Conservation (phyloP, 108 stramenopile species). For the Licmophora abbreviata region DNA sequence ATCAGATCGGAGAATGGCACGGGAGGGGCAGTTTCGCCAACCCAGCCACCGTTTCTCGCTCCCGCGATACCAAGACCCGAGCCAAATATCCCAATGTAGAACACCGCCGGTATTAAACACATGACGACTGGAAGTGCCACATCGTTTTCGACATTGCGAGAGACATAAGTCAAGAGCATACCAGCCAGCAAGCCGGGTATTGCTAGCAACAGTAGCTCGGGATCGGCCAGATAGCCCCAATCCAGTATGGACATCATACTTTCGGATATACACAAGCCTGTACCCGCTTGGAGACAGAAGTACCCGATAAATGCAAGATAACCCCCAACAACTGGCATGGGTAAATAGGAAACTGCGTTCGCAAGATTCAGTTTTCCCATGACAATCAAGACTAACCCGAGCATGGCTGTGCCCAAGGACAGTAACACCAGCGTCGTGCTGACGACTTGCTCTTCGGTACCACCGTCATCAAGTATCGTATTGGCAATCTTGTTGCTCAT, state of each 20-base stretch:
- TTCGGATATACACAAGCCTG: slow-evolving; percentile 73
- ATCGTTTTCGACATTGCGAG: slow-evolving; percentile 41
- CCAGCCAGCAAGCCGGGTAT: slow-evolving; percentile 78
- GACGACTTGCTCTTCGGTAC: slow-evolving; percentile 46
- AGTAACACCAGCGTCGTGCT: slow-evolving; percentile 66
- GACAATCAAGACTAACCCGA: slow-evolving; percentile 75
- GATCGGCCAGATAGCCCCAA: slow-evolving; percentile 54
- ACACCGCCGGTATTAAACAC: slow-evolving; percentile 73
- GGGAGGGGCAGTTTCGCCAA: slow-evolving; percentile 59
- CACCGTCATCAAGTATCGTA: slow-evolving; percentile 40
- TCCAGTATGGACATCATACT: slow-evolving; percentile 57
- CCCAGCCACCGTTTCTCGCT: slow-evolving; percentile 75
- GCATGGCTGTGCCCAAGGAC: slow-evolving; percentile 64
- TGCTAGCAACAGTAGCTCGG: slow-evolving; percentile 47
- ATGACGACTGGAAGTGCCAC: slow-evolving; percentile 77
- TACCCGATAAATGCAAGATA: slow-evolving; percentile 76
- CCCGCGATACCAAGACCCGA: slow-evolving; percentile 43
- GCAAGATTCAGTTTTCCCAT: slow-evolving; percentile 87
- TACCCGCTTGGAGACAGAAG: slow-evolving; percentile 90
- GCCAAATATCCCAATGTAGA: slow-evolving; percentile 58
- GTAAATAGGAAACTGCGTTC: slow-evolving; percentile 87
- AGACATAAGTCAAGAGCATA: slow-evolving; percentile 49
- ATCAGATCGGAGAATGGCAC: slow-evolving; percentile 63
- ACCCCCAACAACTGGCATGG: slow-evolving; percentile 78
- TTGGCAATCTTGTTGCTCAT: slow-evolving; percentile 86